Conservation (phyloP, 768 basidiomycete species). For the Psilocybe subaeruginosa region DNA sequence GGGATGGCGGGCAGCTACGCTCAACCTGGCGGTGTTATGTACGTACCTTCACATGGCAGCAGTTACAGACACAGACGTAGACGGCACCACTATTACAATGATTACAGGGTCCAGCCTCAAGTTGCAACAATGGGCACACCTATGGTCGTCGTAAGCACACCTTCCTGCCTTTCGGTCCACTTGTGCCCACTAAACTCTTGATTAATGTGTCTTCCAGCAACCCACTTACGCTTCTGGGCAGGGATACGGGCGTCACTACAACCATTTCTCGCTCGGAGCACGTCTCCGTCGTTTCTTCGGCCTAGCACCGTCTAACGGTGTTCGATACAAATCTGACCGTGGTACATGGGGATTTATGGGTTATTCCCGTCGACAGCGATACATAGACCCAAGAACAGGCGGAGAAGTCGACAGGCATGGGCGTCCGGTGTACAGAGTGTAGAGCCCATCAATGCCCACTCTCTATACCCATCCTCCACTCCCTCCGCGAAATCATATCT, state of each 20-base stretch:
- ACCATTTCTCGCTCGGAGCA: slow-evolving; percentile 41
- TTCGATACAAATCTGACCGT: slow-evolving; percentile 45
- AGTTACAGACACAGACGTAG: slow-evolving; percentile 28
- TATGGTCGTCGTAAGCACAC: slow-evolving; percentile 29
- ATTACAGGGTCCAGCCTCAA: slow-evolving; percentile 25
- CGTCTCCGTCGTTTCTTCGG: slow-evolving; percentile 60
- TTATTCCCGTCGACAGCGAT: slow-evolving; percentile 49
- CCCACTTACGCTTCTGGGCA: slow-evolving; percentile 25
- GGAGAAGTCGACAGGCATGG: slow-evolving; percentile 60
- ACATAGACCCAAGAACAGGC: slow-evolving; percentile 51
- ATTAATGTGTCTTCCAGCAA: slow-evolving; percentile 22
- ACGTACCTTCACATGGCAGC: slow-evolving; percentile 31
- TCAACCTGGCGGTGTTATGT: slow-evolving; percentile 32
- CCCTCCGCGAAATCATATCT: background rate
- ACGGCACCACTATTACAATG: slow-evolving; percentile 24
- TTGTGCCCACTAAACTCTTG: background rate
- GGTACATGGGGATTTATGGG: slow-evolving; percentile 61
- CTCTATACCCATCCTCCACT: background rate
- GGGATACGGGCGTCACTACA: slow-evolving; percentile 26
- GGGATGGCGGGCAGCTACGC: slow-evolving; percentile 25
- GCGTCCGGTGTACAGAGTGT: slow-evolving; percentile 53
- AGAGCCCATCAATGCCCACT: slow-evolving; percentile 11
- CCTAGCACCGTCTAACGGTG: slow-evolving; percentile 40
- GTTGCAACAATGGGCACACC: slow-evolving; percentile 26
- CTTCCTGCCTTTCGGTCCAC: background rate